Evolutionary conservation across 2,329 filamentous ascomycete genomes (phyloP), one percentile per base, ranked within the genome.

Genomic region (Microcyclosporella mali): DNA sequence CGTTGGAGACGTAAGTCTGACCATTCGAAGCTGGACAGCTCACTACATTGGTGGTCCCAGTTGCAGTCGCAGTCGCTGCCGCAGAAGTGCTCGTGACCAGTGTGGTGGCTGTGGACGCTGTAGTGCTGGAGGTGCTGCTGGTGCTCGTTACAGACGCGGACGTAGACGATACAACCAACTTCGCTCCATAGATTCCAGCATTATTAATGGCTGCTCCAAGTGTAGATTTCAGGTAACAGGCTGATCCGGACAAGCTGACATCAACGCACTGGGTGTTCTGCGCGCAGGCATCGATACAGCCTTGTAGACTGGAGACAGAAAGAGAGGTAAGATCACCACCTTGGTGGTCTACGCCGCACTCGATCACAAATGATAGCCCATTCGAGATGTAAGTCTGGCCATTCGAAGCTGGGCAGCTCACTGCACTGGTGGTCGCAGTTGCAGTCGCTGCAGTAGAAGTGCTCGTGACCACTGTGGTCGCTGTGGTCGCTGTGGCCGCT

Each of bases 221-320:
- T 8, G 40, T 47, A 16, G 43, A 55, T 55, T 64, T 64, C 46
- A 63, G 40, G 41, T 63, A 61, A 46, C 58, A 62, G 7, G 57
- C 56, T 25, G 21, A 25, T 9, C 21, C 56, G 2, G 47, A 53
- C 16, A 57, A 37, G 2, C 55, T 48, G 15, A 58, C 47, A 31
- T 51, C 57, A 2, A 56, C 44, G 34, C 57, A 60, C 16, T 45
- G 43, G 12, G 25, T 25, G 4, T 46, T 47, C 2, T 40, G 33
- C 28, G 52, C 52, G 35, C 57, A 60, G 9, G 46, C 46, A 16
- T 53, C 47, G 29, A 60, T 52, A 31, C 57, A 60, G 3, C 43
- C 41, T 16, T 47, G 44, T 17, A 58, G 46, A 36, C 33, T 53
- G 16, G 27, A 29, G n/a, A 52, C 53, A 16, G 38, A 46, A 2